phyloP scores from a whole-genome alignment of 2,329 filamentous ascomycete genomes.

The Aspergillus quadrilineatus region DNA sequence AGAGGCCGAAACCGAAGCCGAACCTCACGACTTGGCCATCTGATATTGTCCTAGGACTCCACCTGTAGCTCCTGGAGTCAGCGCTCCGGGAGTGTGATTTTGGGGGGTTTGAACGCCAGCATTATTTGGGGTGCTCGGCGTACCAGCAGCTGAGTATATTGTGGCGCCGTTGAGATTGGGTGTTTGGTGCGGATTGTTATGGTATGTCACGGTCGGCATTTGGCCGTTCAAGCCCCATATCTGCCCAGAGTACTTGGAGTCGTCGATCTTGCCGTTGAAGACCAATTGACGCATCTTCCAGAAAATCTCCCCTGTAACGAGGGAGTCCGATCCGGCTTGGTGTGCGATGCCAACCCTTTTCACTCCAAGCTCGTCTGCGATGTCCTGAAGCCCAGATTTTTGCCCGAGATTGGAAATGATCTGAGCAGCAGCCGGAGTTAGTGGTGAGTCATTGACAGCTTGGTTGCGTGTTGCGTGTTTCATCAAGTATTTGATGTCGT shows the following conservation, averaged over 20 bases:
- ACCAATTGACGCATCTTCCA: slow-evolving; percentile 89
- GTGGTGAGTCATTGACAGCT: slow-evolving; percentile 62
- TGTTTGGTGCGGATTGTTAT: slow-evolving; percentile 50
- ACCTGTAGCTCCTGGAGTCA: slow-evolving; percentile 74
- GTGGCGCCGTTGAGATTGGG: slow-evolving; percentile 56
- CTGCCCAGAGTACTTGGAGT: slow-evolving; percentile 77
- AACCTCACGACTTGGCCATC: slow-evolving; percentile 30
- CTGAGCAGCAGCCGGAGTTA: slow-evolving; percentile 65
- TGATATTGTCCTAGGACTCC: slow-evolving; percentile 74
- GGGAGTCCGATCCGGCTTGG: slow-evolving; percentile 88
- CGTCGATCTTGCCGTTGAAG: slow-evolving; percentile 76
- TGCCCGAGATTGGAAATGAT: slow-evolving; percentile 82
- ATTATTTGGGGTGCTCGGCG: slow-evolving; percentile 69
- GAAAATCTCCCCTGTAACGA: slow-evolving; percentile 91
- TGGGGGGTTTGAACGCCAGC: slow-evolving; percentile 51
- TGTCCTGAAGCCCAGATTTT: slow-evolving; percentile 88
- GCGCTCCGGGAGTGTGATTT: slow-evolving; percentile 57
- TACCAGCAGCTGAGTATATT: slow-evolving; percentile 49
- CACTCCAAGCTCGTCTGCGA: slow-evolving; percentile 88
- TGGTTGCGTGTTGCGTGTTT: slow-evolving; percentile 77
- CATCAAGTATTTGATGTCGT: slow-evolving; percentile 97
- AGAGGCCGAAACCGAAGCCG: neutral
- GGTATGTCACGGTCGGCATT: slow-evolving; percentile 55
- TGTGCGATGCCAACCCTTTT: slow-evolving; percentile 85
- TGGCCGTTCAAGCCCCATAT: slow-evolving; percentile 86